Evolutionary conservation across 2,329 filamentous ascomycete genomes (phyloP), one percentile per base, ranked within the genome.

Genomic region (Samsoniella hepiali): DNA sequence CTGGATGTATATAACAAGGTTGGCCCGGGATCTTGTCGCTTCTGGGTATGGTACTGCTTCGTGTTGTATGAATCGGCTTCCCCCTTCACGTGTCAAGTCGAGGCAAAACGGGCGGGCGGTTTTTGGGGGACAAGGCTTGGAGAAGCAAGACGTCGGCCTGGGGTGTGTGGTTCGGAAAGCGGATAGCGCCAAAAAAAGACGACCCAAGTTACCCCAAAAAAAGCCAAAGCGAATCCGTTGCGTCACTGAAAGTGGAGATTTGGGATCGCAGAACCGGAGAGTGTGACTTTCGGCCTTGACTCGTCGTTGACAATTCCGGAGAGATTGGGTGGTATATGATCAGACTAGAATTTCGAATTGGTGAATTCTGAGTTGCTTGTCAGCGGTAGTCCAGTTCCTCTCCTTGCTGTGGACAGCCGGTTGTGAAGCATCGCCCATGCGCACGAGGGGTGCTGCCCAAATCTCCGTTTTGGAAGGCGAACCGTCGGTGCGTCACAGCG

Each of bases 61-160:
- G 55, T 64, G 57, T 63, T 64, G 50, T 55, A 61, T 55, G 58
- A 53, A 60, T 60, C 47, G 58, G 27, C 10, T 53, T 50, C 27
- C 47, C 67, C 69, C 74, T 75, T 75, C 73, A 75, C 73, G 71
- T 75, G 73, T 73, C 72, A 73, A 55, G 42, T 36, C 58, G 22
- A 22, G 22, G 22, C 22, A 38, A 9, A 53, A 36, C 34, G 34
- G 57, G 57, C 27, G 34, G 45, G 32, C 56, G 56, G 17, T 27
- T 40, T 51, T 53, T 50, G 32, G 57, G 38, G 55, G 38, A 22
- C 42, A 32, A 47, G 55, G 10, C n/a, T 58, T 47, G 56, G 42
- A 58, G 56, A 58, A 17, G 22, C 27, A n/a, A 31, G 40, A 57
- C 3, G 9, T 8, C 22, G 11, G 45, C 13, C 15, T 49, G 27